Base-by-base conservation (phyloP, 2,329 filamentous ascomycete genomes). In the Aspergillus proliferans region DNA sequence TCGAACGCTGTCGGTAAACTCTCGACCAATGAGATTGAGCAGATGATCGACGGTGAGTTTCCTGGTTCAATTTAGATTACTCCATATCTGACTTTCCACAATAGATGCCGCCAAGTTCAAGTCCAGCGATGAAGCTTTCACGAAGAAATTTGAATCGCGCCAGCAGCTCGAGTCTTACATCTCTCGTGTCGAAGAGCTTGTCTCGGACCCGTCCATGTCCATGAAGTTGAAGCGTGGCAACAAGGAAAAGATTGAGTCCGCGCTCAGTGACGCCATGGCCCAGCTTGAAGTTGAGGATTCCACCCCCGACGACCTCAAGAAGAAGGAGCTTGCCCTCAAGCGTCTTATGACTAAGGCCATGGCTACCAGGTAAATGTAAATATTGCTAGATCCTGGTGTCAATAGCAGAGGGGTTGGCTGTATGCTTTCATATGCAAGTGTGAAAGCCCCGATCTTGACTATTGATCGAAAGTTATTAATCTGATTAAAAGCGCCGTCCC, bases 121-220 rank as follows among this genome's bases (percentile, higher is more conserved):
- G 88, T 82, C 78, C 76, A 91, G 83, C 76, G 93, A 98, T 64
- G 92, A 97, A 76, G 92, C 90, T 56, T 98, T 97, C 84, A 94
- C 86, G 85, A 97, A 97, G 88, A 88, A 87, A 73, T 96, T 97
- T 75, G 93, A 98, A 84, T 88, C 93, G 57, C 90, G 94, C 80
- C 93, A 98, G 81, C 91, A 96, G 79, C 88, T 98, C 60, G 93
- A 98, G 83, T 92, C 89, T 46, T 98, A 98, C 84, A 96, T 98
- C 74, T 86, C 87, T 72, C 89, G 92, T 71, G 92, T 97, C 57
- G 93, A 98, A 84, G 93, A 98, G 81, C 95, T 98, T 67, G 84
- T 97, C 73, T 95, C 89, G 42, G 93, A 98, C 80, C 93, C 93
- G 52, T 89, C 86, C 42, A 86, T 95, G 77, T 93, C 89, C 57